Evolutionary conservation across 2,329 filamentous ascomycete genomes (phyloP).

Genomic region (Fusarium nematophilum): DNA sequence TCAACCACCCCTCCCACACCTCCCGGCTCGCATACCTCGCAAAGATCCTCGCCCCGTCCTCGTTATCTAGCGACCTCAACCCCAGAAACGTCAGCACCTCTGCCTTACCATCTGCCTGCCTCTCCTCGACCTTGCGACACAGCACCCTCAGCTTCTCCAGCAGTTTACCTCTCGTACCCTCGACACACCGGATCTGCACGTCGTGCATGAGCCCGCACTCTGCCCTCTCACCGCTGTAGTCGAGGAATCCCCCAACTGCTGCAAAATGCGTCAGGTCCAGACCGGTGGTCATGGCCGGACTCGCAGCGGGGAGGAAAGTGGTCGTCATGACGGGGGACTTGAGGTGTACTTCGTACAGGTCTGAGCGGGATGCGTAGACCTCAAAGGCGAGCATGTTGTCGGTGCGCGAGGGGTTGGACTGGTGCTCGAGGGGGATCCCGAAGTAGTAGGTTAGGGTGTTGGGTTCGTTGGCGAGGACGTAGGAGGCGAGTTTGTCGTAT

Average conservation of each 20-base stretch:
- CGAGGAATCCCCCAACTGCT: constrained; percentile 39
- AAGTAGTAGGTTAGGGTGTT: constrained; percentile 57
- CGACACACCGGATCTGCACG: constrained; percentile 28
- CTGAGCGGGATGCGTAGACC: constrained; percentile 28
- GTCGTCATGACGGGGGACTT: constrained; percentile 35
- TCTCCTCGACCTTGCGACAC: constrained; percentile 29
- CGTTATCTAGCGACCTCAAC: constrained; percentile 36
- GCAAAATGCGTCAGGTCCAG: constrained; percentile 39
- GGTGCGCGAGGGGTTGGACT: constrained; percentile 33
- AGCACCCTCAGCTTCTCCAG: constrained; percentile 28
- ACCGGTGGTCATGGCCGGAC: constrained; percentile 38
- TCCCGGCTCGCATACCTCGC: constrained; percentile 36
- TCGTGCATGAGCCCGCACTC: constrained; percentile 43
- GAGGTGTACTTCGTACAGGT: constrained; percentile 40
- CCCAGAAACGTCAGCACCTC: constrained; percentile 39
- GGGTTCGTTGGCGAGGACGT: constrained; percentile 49
- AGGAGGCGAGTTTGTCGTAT: constrained; percentile 52
- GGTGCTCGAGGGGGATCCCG: constrained; percentile 50
- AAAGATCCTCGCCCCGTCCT: constrained; percentile 35
- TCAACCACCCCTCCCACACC: constrained; percentile 34
- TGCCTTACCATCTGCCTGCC: constrained; percentile 19
- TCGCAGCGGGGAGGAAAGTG: constrained; percentile 32
- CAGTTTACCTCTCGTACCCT: constrained; percentile 22
- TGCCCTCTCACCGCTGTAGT: constrained; percentile 23
- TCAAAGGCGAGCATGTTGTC: constrained; percentile 42